Percentiles rank a stretch among this genome's conserved stretches.
Evolutionary conservation across 208 protist species (phyloP).

Genomic region (Leishmania arabica): DNA sequence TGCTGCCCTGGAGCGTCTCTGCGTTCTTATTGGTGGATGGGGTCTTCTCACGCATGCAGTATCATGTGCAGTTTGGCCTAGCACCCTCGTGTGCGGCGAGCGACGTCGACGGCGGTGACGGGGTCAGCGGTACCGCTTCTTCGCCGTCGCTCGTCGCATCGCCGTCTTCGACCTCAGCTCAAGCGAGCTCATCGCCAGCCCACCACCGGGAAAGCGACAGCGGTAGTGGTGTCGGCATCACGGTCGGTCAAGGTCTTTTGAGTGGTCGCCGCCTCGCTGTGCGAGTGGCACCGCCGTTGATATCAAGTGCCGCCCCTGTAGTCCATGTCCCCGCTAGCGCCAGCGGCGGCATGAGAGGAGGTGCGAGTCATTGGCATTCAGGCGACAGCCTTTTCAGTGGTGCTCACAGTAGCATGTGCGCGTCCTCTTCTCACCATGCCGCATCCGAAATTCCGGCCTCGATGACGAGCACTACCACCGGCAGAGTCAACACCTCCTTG

Average conservation of each 20-base stretch:
- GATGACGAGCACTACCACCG: neutral
- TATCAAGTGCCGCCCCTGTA: neutral
- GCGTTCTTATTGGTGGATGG: neutral
- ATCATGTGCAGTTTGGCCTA: slow-evolving; percentile 7
- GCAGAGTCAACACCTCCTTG: neutral
- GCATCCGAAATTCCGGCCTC: neutral
- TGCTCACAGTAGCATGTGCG: neutral
- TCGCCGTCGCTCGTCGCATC: neutral
- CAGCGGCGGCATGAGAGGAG: neutral
- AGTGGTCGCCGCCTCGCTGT: slow-evolving; percentile 19
- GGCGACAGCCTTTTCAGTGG: neutral
- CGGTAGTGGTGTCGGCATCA: neutral
- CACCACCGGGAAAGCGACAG: neutral
- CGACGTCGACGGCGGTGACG: neutral
- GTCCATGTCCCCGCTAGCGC: neutral
- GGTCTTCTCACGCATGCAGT: slow-evolving; percentile 10
- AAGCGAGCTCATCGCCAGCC: neutral
- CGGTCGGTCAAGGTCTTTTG: slow-evolving; percentile 12
- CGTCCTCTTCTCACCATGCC: neutral
- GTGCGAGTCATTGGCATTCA: neutral
- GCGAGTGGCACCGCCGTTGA: neutral
- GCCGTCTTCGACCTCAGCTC: neutral
- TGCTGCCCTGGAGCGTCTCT: neutral
- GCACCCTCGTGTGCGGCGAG: neutral
- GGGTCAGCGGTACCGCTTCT: neutral